phyloP scores from a whole-genome alignment of 805 yeast genomes.

The Metschnikowia noctiluminum region DNA sequence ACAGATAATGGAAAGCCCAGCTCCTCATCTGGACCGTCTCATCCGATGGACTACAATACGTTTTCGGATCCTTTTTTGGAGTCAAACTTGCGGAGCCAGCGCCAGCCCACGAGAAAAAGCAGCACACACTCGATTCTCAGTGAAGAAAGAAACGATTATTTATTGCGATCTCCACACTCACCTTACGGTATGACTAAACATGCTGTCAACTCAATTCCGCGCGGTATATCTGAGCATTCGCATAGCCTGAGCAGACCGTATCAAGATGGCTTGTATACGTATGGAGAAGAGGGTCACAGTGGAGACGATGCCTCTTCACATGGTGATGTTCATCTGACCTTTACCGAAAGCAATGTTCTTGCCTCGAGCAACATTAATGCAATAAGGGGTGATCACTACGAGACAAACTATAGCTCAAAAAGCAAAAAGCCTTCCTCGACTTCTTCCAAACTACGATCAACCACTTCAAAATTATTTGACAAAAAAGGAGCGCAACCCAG shows the following conservation, averaged over 20 bases:
- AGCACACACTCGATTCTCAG: slow-evolving; percentile 14
- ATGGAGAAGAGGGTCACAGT: slow-evolving; percentile 25
- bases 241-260: slow-evolving; percentile 23
- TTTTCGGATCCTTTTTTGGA: slow-evolving; percentile 26
- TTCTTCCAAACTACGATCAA: slow-evolving; percentile 52
- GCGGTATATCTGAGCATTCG: slow-evolving; percentile 9
- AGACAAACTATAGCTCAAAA: slow-evolving; percentile 17
- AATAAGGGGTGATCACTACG: slow-evolving; percentile 1
- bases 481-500: slow-evolving; percentile 69
- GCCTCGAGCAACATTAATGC: slow-evolving; percentile 1
- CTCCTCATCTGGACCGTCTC: not conserved
- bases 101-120: slow-evolving; percentile 12
- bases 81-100: slow-evolving; percentile 12
- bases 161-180: slow-evolving; percentile 12
- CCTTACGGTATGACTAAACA: slow-evolving; percentile 8
- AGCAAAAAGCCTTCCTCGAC: slow-evolving; percentile 28
- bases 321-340: slow-evolving; percentile 23
- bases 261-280: slow-evolving; percentile 27
- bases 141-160: slow-evolving; percentile 12
- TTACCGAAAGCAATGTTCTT: slow-evolving; percentile 7
- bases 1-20: not conserved
- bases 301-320: slow-evolving; percentile 31
- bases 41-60: slow-evolving; percentile 13
- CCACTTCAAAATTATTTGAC: slow-evolving; percentile 72
- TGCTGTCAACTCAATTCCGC: not conserved